A percentile compares a stretch with the other conserved stretches of the same genome.
phyloP scores from a whole-genome alignment of 23 red algal species.

The Gracilaria gracilis region DNA sequence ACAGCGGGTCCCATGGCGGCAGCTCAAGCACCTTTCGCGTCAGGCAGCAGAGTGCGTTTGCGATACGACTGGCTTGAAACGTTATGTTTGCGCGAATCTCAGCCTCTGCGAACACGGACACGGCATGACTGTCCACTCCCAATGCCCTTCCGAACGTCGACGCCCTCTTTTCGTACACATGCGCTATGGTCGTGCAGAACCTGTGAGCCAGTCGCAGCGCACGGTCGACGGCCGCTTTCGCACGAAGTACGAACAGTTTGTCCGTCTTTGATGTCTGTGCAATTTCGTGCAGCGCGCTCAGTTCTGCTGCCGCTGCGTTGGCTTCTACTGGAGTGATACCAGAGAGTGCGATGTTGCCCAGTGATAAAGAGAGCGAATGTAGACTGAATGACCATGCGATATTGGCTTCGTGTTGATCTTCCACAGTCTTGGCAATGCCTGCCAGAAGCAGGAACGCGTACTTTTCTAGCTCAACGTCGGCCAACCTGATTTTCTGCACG shows the following conservation, averaged over 20 bases:
- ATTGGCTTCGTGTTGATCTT: slow-evolving; percentile 9
- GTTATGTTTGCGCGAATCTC: slow-evolving; percentile 71
- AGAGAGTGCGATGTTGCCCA: slow-evolving; percentile 61
- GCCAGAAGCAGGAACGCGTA: slow-evolving; percentile 73
- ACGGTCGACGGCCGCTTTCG: slow-evolving; percentile 69
- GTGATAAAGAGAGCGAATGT: slow-evolving; percentile 23
- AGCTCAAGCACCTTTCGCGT: slow-evolving; percentile 43
- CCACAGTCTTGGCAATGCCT: slow-evolving; percentile 49
- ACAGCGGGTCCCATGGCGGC: slow-evolving; percentile 79
- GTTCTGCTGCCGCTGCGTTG: slow-evolving; percentile 48
- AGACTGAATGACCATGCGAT: slow-evolving; percentile 47
- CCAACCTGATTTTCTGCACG: slow-evolving; percentile 66
- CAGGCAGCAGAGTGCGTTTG: slow-evolving; percentile 10
- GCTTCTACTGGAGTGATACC: slow-evolving; percentile 55
- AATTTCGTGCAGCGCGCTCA: slow-evolving; percentile 38
- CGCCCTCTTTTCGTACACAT: slow-evolving; percentile 59
- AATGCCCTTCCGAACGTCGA: slow-evolving; percentile 42
- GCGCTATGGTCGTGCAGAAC: slow-evolving; percentile 50
- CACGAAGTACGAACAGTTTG: slow-evolving; percentile 37
- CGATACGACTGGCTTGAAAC: slow-evolving; percentile 76
- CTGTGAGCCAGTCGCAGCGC: slow-evolving; percentile 51
- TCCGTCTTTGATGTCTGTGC: neutral
- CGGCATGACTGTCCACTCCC: slow-evolving; percentile 52
- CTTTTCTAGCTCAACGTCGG: slow-evolving; percentile 66
- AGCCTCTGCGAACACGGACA: slow-evolving; percentile 76